phyloP scores from a whole-genome alignment of 2,329 filamentous ascomycete species.

The Hypoxylon sp. region DNA sequence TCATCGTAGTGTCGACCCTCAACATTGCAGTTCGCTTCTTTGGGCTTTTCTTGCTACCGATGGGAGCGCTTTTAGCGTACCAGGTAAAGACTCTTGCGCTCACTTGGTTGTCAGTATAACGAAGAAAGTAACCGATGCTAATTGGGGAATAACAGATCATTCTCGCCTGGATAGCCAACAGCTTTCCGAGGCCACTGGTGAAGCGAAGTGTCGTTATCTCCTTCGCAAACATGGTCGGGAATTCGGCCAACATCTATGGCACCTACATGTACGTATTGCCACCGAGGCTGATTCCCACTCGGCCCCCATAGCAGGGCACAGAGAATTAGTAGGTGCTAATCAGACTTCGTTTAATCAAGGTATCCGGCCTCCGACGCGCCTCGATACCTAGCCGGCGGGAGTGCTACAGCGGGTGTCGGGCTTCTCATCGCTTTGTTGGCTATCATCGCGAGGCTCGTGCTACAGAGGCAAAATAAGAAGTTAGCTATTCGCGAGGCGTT shows the following conservation, averaged over 20 bases:
- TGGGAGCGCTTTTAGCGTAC: constrained; percentile 65
- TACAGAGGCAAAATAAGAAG: constrained; percentile 71
- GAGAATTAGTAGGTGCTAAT: constrained; percentile 20
- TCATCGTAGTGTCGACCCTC: constrained; percentile 66
- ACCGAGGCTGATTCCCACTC: background rate
- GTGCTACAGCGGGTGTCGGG: constrained; percentile 73
- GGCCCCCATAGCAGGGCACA: background rate
- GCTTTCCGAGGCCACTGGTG: constrained; percentile 77
- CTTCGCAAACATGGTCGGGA: constrained; percentile 76
- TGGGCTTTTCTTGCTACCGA: constrained; percentile 72
- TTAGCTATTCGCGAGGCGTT: constrained; percentile 62
- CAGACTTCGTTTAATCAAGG: constrained; percentile 19
- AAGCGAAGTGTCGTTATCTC: constrained; percentile 75
- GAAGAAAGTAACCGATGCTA: background rate
- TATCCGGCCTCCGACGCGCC: constrained; percentile 57
- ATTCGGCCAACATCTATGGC: constrained; percentile 64
- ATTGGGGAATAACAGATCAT: constrained; percentile 60
- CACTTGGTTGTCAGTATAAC: background rate
- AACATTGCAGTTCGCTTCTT: constrained; percentile 68
- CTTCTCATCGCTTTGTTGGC: constrained; percentile 70
- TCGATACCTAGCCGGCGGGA: constrained; percentile 66
- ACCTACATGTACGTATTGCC: constrained; percentile 58
- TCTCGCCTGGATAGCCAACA: constrained; percentile 77
- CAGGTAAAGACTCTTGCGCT: constrained; percentile 40
- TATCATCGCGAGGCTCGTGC: constrained; percentile 63